Conservation (phyloP, 208 protist species). For the Wallacemonas rigidus region DNA sequence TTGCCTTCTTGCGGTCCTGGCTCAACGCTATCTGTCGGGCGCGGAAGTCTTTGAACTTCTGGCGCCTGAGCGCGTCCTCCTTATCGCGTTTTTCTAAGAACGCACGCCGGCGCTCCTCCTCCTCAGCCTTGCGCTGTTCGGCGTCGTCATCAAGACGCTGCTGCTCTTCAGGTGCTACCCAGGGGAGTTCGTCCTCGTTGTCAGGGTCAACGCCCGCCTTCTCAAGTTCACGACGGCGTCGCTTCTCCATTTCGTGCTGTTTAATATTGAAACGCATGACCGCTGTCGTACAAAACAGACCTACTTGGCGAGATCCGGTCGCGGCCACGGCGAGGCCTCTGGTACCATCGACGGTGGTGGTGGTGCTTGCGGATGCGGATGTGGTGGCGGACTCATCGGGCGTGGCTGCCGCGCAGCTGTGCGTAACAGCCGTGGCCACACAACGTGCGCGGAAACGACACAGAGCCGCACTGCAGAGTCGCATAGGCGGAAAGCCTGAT, state of each 20-base stretch:
- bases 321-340: not conserved
- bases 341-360: not conserved
- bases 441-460: too few relatives aligned
- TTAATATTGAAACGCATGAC: conserved; percentile 70
- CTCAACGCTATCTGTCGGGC: conserved; percentile 78
- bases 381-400: too few relatives aligned
- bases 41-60: conserved; percentile 80
- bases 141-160: conserved; percentile 72
- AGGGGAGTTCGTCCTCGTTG: conserved; percentile 54
- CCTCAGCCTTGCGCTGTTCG: conserved; percentile 35
- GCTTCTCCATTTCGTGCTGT: conserved; percentile 78
- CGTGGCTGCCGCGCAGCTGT: too few relatives aligned
- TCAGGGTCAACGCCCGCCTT: conserved; percentile 62
- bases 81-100: conserved; percentile 57
- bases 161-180: conserved; percentile 78
- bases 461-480: too few relatives aligned
- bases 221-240: conserved; percentile 67
- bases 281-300: conserved; percentile 16
- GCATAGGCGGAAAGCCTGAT: too few relatives aligned
- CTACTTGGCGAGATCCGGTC: not conserved
- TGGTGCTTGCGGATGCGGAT: too few relatives aligned
- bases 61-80: conserved; percentile 68
- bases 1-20: conserved; percentile 56
- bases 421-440: too few relatives aligned
- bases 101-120: conserved; percentile 58